Evolutionary conservation across 805 yeast species (phyloP).

Genomic region (Candida odintsovae): DNA sequence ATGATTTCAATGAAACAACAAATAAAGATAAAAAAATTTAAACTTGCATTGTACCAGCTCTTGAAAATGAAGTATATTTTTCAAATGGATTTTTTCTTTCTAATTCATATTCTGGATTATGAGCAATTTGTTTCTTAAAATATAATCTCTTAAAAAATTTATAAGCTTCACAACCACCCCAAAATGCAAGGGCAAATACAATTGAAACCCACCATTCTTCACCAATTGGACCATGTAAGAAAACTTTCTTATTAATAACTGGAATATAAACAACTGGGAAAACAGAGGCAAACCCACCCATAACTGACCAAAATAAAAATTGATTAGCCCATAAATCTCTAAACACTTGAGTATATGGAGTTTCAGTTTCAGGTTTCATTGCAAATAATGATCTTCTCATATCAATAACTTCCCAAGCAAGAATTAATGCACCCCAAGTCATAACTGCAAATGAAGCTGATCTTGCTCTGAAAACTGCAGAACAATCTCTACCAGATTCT

Average conservation of each 20-base stretch:
- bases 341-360: conserved; percentile 54
- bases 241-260: conserved; percentile 73
- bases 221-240: conserved; percentile 63
- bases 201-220: conserved; percentile 79
- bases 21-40: not conserved
- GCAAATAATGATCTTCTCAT: conserved; percentile 61
- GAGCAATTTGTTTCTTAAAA: conserved; percentile 35
- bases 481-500: conserved; percentile 40
- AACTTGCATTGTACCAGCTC: conserved; percentile 37
- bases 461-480: conserved; percentile 66
- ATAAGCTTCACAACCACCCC: conserved; percentile 59
- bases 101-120: conserved; percentile 58
- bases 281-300: conserved; percentile 61
- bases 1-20: not conserved
- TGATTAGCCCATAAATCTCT: conserved; percentile 68
- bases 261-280: conserved; percentile 87
- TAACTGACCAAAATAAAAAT: conserved; percentile 76
- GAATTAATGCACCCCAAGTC: conserved; percentile 79
- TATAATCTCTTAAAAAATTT: conserved; percentile 60
- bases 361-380: conserved; percentile 61
- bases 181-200: conserved; percentile 51
- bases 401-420: conserved; percentile 83
- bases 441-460: conserved; percentile 67
- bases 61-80: conserved; percentile 53
- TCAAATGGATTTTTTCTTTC: conserved; percentile 60